Base-by-base conservation (phyloP, 257 asterid species). In the Solanum medicagineum region DNA sequence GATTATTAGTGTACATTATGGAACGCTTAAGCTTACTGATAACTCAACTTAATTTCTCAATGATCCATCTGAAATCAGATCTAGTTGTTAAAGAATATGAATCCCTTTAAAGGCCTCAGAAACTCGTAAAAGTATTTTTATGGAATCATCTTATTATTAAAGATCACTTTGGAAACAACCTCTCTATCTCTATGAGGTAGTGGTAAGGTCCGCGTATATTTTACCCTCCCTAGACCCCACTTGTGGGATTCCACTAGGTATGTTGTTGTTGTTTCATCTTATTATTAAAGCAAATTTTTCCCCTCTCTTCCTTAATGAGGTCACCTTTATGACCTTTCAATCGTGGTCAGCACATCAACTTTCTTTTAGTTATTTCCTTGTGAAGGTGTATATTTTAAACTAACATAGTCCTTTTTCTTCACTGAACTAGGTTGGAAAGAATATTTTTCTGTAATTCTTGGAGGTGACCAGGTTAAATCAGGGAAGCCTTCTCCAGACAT, bases 401-500 rank as follows among this genome's bases (percentile, higher is more conserved):
- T 69, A 47, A 13, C 71, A 54, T 79, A 53, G 36, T 75, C 13
- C 56, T 56, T 79, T 44, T 53, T 44, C 7, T 22, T 80, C 87
- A 45, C 69, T 65, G 85, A 81, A 69, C 75, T 84, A 95, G 99
- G 98, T 75, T 95, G 99, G 99, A 93, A 87, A 90, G 96, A 95
- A 83, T 68, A 83, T 36, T 95, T 95, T 88, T n/a, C 85, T 3
- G 91, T 90, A 81, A 92, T 95, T 89, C 94, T 95, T 81, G 98
- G 98, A 83, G 93, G 97, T 89, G 98, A 95, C 66, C 91, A 95
- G 84, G 99, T 95, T 86, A 88, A 91, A 86, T 88, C 95, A 87
- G 99, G 99, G 86, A 95, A 95, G 87, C 99, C 99, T 14, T 87
- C 97, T 60, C 99, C 99, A 69, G 97, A 95, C 87, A 81, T 95